A percentile compares a stretch with the other conserved stretches of the same genome.
phyloP scores from a whole-genome alignment of 208 protist species.

The Trypanosoma mega region DNA sequence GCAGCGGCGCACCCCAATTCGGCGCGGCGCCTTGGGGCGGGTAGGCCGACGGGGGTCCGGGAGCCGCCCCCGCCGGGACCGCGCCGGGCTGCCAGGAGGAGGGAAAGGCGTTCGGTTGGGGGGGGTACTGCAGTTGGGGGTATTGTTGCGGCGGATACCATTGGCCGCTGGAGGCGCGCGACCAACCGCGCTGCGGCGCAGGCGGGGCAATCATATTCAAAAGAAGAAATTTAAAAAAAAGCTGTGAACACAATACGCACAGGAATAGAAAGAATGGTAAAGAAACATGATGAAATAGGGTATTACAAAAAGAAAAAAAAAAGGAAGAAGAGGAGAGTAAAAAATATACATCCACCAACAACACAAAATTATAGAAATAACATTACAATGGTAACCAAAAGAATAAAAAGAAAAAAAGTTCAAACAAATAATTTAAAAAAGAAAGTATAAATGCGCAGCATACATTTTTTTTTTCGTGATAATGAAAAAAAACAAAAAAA shows the following conservation, averaged over 20 bases:
- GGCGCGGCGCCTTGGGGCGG: not conserved
- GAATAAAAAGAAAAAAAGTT: not conserved
- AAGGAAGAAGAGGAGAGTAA: too few relatives aligned
- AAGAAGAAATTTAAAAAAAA: conserved; percentile 5
- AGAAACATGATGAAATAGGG: too few relatives aligned
- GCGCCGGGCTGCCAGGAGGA: not conserved
- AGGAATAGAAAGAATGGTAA: conserved; percentile 2
- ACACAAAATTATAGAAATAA: too few relatives aligned
- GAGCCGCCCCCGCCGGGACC: not conserved
- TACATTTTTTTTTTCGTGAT: not conserved
- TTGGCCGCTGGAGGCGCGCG: conserved; percentile 33
- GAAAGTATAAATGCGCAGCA: conserved; percentile 5
- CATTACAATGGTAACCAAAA: not conserved
- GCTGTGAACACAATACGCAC: not conserved
- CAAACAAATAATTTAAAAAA: not conserved
- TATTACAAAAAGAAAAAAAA: too few relatives aligned
- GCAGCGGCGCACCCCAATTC: too few relatives aligned
- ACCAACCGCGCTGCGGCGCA: conserved; percentile 1
- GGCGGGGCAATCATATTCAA: conserved; percentile 12
- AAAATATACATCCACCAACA: too few relatives aligned
- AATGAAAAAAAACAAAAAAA: conserved; percentile 23
- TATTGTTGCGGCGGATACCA: conserved; percentile 42
- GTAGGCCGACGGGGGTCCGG: conserved; percentile 1
- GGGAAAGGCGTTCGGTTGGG: too few relatives aligned
- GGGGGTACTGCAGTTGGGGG: too few relatives aligned